Evolutionary conservation across 2,329 filamentous ascomycete genomes (phyloP).

Genomic region (Neopestalotiopsis sp.): DNA sequence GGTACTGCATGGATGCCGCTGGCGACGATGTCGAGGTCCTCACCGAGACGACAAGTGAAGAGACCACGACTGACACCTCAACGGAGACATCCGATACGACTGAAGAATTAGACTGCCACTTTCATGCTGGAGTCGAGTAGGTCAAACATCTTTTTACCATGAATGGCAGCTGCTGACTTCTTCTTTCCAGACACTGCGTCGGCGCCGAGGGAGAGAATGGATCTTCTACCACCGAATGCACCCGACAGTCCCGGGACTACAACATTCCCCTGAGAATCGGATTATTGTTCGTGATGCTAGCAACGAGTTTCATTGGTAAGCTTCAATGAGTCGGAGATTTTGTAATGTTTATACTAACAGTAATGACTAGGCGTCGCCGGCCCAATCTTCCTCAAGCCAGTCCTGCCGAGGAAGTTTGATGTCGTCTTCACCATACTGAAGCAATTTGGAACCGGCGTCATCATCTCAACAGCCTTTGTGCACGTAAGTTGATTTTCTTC

Average conservation of each 20-base stretch:
- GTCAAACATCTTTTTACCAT: constrained; percentile 33
- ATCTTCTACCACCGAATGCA: constrained; percentile 46
- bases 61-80: constrained; percentile 20
- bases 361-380: constrained; percentile 58
- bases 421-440: constrained; percentile 68
- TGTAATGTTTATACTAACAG: too few species aligned
- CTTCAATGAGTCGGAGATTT: neutral
- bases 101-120: constrained; percentile 65
- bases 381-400: constrained; percentile 67
- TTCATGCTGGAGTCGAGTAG: constrained; percentile 77
- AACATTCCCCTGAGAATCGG: constrained; percentile 73
- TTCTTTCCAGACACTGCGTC: constrained; percentile 60
- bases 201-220: constrained; percentile 49
- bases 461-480: constrained; percentile 74
- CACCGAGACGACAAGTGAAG: constrained; percentile 31
- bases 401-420: constrained; percentile 56
- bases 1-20: constrained; percentile 65
- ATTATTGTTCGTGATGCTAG: constrained; percentile 73
- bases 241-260: constrained; percentile 59
- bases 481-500: constrained; percentile 52
- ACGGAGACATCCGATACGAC: constrained; percentile 30
- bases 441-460: constrained; percentile 76
- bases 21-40: constrained; percentile 67
- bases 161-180: neutral
- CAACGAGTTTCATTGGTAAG: constrained; percentile 68